phyloP scores from a whole-genome alignment of 805 yeast genomes.

The Schizosaccharomyces osmophilus region DNA sequence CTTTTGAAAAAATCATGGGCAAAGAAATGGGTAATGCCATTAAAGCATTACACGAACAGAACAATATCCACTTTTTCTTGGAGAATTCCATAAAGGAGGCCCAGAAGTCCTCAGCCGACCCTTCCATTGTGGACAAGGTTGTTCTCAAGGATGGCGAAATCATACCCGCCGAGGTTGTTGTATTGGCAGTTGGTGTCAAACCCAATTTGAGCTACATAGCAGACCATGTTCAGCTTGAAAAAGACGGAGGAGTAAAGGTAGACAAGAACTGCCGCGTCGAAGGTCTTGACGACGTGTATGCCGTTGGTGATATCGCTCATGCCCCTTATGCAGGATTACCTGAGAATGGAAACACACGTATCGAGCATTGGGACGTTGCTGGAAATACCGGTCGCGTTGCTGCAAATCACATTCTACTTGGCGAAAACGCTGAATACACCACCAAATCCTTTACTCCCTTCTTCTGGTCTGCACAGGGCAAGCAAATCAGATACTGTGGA shows the following conservation, averaged over 20 bases:
- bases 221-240: not conserved
- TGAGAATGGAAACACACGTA: not conserved
- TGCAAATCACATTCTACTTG: not conserved
- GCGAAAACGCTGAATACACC: not conserved
- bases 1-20: conserved; percentile 3
- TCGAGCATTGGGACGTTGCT: conserved; percentile 5
- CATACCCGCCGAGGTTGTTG: conserved; percentile 3
- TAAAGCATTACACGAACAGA: conserved; percentile 1
- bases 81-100: not conserved
- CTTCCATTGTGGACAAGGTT: conserved; percentile 2
- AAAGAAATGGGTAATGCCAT: conserved; percentile 2
- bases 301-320: conserved; percentile 5
- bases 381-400: not conserved
- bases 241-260: conserved; percentile 3
- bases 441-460: conserved; percentile 3
- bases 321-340: conserved; percentile 2
- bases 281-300: conserved; percentile 4
- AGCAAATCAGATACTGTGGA: conserved; percentile 4
- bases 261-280: conserved; percentile 3
- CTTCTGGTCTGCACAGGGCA: conserved; percentile 5
- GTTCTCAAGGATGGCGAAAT: conserved; percentile 3
- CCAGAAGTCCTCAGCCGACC: not conserved
- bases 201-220: conserved; percentile 2
- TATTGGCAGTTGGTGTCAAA: conserved; percentile 4
- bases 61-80: conserved; percentile 1